Evolutionary conservation across 352 stramenopile species (phyloP).

Genomic region (Pythium biforme): DNA sequence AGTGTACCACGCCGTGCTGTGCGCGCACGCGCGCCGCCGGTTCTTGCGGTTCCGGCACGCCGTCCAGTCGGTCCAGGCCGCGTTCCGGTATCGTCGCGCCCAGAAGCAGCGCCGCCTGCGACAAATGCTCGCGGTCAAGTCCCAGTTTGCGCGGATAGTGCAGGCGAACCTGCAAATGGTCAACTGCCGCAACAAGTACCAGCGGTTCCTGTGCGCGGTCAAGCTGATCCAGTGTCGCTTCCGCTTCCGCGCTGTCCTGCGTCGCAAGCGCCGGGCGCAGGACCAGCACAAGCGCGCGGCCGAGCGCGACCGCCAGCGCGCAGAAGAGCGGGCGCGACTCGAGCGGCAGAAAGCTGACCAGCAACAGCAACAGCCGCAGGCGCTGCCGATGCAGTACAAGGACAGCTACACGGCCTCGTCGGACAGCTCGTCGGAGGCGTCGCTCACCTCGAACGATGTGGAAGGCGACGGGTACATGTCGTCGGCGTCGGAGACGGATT

Average conservation of each 20-base stretch:
- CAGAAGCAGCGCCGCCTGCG: constrained; percentile 30
- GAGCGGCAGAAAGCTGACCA: constrained; percentile 7
- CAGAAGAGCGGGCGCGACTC: constrained; percentile 10
- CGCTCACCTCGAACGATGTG: constrained; percentile 69
- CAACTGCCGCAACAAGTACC: constrained; percentile 52
- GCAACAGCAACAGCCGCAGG: constrained; percentile 33
- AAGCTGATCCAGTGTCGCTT: constrained; percentile 74
- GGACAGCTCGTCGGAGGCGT: constrained; percentile 55
- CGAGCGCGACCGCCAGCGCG: constrained; percentile 11
- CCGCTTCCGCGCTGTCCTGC: constrained; percentile 43
- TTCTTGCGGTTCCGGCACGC: constrained; percentile 62
- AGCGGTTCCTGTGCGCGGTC: constrained; percentile 47
- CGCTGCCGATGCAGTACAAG: constrained; percentile 41
- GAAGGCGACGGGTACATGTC: constrained; percentile 53
- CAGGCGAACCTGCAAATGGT: constrained; percentile 61
- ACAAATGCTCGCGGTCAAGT: constrained; percentile 39
- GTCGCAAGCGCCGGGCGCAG: constrained; percentile 10
- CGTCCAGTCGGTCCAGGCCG: constrained; percentile 51
- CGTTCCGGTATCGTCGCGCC: constrained; percentile 57
- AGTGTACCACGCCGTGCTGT: constrained; percentile 72
- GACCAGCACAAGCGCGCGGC: constrained; percentile 22
- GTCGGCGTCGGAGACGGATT: constrained; percentile 65
- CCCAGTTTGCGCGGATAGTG: constrained; percentile 45
- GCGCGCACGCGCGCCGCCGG: constrained; percentile 45
- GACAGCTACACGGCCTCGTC: constrained; percentile 76